A percentile compares a stretch with the other conserved stretches of the same genome.
These are phyloP conservation scores for Candolleomyces aberdarensis DNA, from an alignment of 768 basidiomycete species.

Conservation along the genomic window DNA sequence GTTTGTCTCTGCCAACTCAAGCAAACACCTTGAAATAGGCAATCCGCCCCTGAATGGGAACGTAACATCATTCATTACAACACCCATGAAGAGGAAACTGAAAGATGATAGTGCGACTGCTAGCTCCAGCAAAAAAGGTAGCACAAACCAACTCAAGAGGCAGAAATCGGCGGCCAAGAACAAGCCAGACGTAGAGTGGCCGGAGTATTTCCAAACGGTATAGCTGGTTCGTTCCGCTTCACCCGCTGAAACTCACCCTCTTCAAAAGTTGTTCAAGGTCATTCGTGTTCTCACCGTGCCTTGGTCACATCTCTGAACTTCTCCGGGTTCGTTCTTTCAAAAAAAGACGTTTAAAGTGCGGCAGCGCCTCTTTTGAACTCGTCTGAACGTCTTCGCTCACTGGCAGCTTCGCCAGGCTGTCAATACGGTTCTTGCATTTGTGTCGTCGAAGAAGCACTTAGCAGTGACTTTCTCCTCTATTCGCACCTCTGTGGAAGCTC, in stretches of 20 bases:
- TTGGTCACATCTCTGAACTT: neutral
- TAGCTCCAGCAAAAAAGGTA: constrained; percentile 30
- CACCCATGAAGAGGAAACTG: constrained; percentile 22
- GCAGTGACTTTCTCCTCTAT: constrained; percentile 77
- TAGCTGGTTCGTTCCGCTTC: neutral
- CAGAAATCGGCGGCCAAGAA: constrained; percentile 3
- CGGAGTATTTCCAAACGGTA: constrained; percentile 60
- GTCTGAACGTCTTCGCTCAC: neutral
- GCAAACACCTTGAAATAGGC: neutral
- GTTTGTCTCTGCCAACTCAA: neutral
- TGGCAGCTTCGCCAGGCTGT: constrained; percentile 52
- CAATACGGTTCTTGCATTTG: constrained; percentile 86
- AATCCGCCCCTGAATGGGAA: neutral
- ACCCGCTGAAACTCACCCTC: neutral
- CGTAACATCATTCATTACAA: constrained; percentile 6
- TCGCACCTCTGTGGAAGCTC: constrained; percentile 73
- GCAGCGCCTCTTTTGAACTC: neutral
- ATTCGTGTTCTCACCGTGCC: neutral
- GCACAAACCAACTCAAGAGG: constrained; percentile 17
- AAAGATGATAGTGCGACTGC: constrained; percentile 41
- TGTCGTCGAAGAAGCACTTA: constrained; percentile 76
- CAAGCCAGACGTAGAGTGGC: constrained; percentile 39
- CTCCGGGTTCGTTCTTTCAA: neutral
- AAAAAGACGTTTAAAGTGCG: constrained; percentile 11
- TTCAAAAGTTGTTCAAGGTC: constrained; percentile 59